Base-by-base conservation (phyloP, 202 grass and related monocot genomes). In the Miscanthus sacchariflorus region DNA sequence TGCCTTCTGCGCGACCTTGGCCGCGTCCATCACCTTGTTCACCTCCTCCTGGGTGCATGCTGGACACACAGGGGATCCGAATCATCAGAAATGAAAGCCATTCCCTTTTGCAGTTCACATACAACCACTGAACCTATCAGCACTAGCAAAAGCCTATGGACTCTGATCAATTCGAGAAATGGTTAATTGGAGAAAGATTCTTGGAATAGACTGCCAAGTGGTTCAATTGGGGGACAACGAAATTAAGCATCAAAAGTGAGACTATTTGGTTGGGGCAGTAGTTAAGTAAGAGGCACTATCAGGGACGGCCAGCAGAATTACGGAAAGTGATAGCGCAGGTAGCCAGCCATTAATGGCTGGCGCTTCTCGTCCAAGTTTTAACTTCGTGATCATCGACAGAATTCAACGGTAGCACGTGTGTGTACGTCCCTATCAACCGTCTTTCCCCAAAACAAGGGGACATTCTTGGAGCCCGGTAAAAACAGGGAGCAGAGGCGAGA, bases 41-140 rank as follows among this genome's bases (percentile, higher is more conserved):
- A 99, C 97, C 84, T 99, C 97, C 90, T 93, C 97, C 85, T 99
- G 97, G 14, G 97, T 96, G 64, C 97, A 99, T 88, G 97, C 97
- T 99, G 85, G 17, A 85, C 7, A 87, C 2, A 69, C 72, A 64
- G 68, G 81, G 21, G 17, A 69, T 4, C 25, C 21, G 12, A 78
- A 27, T 70, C 30, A 8, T 84, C 45, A 91, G 40, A 36, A 81
- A 87, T 66, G 46, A 40, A 73, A 73, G 45, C 39, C 46, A 21
- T 80, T 9, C 3, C 50, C 50, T 54, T 54, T 54, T 17, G 50
- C 15, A 17, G 50, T 54, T 54, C 50, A 54, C 50, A 54, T 54
- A 18, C 15, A 18, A 18, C 18, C 15, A 54, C 15, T 17, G 50
- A 54, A 18, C 15, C 50, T 54, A 2, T 6, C 5, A 54, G 4